phyloP scores from a whole-genome alignment of 352 stramenopile genomes.

The Pythium dissimile region DNA sequence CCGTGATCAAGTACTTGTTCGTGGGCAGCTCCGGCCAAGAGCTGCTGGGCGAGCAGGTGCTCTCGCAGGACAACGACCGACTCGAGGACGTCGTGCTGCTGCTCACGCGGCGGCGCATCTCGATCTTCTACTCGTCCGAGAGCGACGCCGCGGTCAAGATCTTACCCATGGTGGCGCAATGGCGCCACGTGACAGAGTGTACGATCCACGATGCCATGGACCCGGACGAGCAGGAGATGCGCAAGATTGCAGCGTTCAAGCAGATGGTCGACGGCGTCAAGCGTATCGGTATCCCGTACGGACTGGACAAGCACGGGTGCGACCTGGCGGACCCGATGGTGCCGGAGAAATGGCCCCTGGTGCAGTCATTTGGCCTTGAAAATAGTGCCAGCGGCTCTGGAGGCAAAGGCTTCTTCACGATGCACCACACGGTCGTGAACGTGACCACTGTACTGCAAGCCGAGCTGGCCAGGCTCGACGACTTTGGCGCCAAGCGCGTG shows the following conservation, averaged over 20 bases:
- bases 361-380: conserved; percentile 69
- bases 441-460: conserved; percentile 34
- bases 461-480: conserved; percentile 44
- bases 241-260: conserved; percentile 68
- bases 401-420: conserved; percentile 74
- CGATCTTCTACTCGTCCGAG: conserved; percentile 67
- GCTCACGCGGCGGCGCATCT: conserved; percentile 32
- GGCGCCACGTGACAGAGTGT: conserved; percentile 62
- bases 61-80: conserved; percentile 55
- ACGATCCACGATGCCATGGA: conserved; percentile 66
- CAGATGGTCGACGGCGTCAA: conserved; percentile 46
- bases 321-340: conserved; percentile 55
- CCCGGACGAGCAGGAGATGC: conserved; percentile 56
- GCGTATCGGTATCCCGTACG: conserved; percentile 59
- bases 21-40: conserved; percentile 67
- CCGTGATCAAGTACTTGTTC: conserved; percentile 74
- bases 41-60: conserved; percentile 69
- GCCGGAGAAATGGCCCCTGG: conserved; percentile 68
- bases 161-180: conserved; percentile 64
- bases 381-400: conserved; percentile 18
- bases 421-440: conserved; percentile 68
- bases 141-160: conserved; percentile 58
- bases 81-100: conserved; percentile 73
- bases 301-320: conserved; percentile 21
- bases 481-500: conserved; percentile 50